Evolutionary conservation across 352 stramenopile species (phyloP), one percentile per base, ranked within the genome.

Genomic region (Phytopythium kandeliae): DNA sequence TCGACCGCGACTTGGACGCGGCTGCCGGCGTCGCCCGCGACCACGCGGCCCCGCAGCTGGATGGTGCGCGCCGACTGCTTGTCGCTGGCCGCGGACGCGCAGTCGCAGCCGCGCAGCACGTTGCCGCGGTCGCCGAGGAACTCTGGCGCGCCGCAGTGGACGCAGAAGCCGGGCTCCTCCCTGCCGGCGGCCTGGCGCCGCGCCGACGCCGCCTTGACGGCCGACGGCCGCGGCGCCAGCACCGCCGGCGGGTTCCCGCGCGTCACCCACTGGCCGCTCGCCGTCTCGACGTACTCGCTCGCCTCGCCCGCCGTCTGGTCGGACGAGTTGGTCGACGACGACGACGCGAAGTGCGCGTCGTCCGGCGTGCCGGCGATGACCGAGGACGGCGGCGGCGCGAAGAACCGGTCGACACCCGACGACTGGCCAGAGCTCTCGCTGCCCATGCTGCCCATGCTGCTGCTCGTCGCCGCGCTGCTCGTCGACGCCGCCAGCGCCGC

Each of bases 181-280:
- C n/a, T 54, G 8, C n/a, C n/a, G n/a, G 30, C 48, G 36, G 42
- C 60, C 1, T 59, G 58, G 3, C 54, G 51, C 15, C 43, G 21
- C 19, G 40, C 40, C 13, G 40, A 46, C 22, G 40, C 40, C 4
- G 40, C 58, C 55, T 24, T 54, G 68, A 19, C 62, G 60, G 3
- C 69, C 59, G 35, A 59, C 46, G 16, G 54, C 53, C 33, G 46
- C 54, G 17, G n/a, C 26, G 24, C 51, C 4, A 17, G 30, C 21
- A 13, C 47, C n/a, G 16, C 13, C 2, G 22, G 26, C 12, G 46
- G 21, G 25, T 62, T 48, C 21, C 67, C 62, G 17, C 66, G 69
- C 22, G 70, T 68, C n/a, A 87, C 63, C 78, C 78, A 89, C 45
- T 89, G 65, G 34, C 78, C 78, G 24, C 75, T 73, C 22, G 62